Percentiles rank a stretch among this genome's conserved stretches.
These are phyloP conservation scores for Ambrosiella cleistominuta DNA, from an alignment of 2,329 filamentous ascomycete species.

Conservation along the genomic window DNA sequence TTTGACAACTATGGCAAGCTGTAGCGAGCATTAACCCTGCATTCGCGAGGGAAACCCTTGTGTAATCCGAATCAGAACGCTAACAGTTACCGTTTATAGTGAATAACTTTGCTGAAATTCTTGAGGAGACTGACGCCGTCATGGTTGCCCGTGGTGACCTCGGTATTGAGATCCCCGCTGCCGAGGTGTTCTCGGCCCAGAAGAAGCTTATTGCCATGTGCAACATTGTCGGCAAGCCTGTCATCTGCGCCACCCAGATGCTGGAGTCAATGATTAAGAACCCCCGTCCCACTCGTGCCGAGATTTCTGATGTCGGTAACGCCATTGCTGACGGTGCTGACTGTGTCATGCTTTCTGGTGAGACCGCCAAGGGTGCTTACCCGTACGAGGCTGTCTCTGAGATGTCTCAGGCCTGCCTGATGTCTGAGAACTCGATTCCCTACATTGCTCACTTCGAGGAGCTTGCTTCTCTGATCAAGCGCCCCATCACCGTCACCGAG, in stretches of 20 bases:
- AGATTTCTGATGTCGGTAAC: conserved; percentile 97
- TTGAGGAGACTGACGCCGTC: conserved; percentile 91
- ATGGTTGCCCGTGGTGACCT: conserved; percentile 96
- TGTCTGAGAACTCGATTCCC: conserved; percentile 92
- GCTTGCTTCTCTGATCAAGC: conserved; percentile 64
- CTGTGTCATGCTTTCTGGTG: conserved; percentile 98
- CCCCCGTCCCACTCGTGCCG: conserved; percentile 89
- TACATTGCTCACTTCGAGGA: conserved; percentile 96
- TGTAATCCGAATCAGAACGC: neutral
- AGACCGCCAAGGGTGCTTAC: conserved; percentile 96
- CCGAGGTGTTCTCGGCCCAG: conserved; percentile 97
- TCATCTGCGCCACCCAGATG: conserved; percentile 99
- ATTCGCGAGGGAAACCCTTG: neutral
- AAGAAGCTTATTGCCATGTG: conserved; percentile 99
- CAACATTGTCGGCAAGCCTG: conserved; percentile 97
- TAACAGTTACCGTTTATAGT: conserved; percentile 22
- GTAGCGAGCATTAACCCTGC: neutral
- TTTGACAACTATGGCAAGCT: too few relatives aligned
- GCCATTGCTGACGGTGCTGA: conserved; percentile 90
- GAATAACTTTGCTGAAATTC: conserved; percentile 98
- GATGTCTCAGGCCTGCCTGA: conserved; percentile 96
- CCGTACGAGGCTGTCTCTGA: conserved; percentile 80
- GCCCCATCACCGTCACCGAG: conserved; percentile 77
- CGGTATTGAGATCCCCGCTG: conserved; percentile 95
- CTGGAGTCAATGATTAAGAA: conserved; percentile 99